A percentile compares a stretch with the other conserved stretches of the same genome.
Evolutionary conservation across 345 rosid genomes (phyloP).

Genomic region (Gossypium thurberi): DNA sequence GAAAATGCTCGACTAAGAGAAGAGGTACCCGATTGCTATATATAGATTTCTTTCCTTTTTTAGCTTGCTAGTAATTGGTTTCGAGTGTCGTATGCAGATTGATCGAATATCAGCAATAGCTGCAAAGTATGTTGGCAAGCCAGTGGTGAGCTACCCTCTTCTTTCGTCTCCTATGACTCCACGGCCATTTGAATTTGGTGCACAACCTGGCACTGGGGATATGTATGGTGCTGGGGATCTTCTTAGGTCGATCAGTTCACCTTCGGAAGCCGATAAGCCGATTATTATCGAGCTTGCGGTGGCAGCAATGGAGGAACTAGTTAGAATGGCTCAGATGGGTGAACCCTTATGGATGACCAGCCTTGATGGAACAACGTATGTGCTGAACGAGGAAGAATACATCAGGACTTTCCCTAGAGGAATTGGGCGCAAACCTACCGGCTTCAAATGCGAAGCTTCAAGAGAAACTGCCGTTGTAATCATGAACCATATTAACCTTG

Average conservation of each 20-base stretch:
- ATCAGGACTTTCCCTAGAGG: slow-evolving; percentile 44
- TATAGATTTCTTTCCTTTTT: not conserved
- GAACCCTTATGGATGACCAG: slow-evolving; percentile 75
- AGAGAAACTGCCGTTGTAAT: slow-evolving; percentile 53
- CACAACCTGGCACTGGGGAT: slow-evolving; percentile 44
- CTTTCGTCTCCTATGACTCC: slow-evolving; percentile 52
- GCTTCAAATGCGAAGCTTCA: slow-evolving; percentile 77
- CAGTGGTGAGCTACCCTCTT: slow-evolving; percentile 67
- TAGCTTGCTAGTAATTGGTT: not conserved
- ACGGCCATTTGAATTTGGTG: slow-evolving; percentile 59
- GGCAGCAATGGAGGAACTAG: slow-evolving; percentile 83
- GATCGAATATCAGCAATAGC: slow-evolving; percentile 88
- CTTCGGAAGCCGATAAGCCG: slow-evolving; percentile 57
- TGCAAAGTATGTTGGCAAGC: slow-evolving; percentile 94
- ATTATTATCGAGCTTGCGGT: slow-evolving; percentile 72
- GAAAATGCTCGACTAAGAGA: slow-evolving; percentile 85
- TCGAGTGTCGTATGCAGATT: slow-evolving; percentile 34
- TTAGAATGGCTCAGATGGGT: slow-evolving; percentile 64
- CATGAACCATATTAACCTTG: slow-evolving; percentile 60
- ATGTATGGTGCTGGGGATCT: slow-evolving; percentile 68
- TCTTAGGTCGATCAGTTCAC: slow-evolving; percentile 48
- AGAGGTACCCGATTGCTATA: slow-evolving; percentile 43
- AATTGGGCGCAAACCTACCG: slow-evolving; percentile 54
- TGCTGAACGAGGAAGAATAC: slow-evolving; percentile 68
- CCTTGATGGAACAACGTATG: slow-evolving; percentile 33